Base-by-base conservation (phyloP, 2,329 filamentous ascomycete species). In the Sporothrix variecibatus region DNA sequence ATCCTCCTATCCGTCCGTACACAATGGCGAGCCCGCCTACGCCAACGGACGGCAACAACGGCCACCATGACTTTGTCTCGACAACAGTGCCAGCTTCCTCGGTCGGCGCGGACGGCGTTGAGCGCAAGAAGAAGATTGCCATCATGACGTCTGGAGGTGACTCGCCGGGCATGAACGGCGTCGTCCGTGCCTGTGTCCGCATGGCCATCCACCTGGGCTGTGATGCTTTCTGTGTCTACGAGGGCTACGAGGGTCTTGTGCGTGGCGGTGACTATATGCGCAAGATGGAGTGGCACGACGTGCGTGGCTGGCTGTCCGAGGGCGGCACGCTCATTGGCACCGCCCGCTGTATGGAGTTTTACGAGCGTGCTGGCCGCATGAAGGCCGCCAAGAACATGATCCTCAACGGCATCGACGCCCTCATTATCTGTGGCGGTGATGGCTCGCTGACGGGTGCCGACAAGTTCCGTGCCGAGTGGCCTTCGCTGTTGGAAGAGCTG, bases 371-470 rank as follows among this genome's bases (percentile, higher is more conserved):
- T 40, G 96, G 96, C 23, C 92, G 96, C 77, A 84, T 97, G 75
- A 88, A 86, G 72, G 96, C 94, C 1, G 96, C 96, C 75, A 97
- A 95, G 87, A 98, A 99, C 86, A 92, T 99, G 91, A 89, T 99
- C 58, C 83, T 94, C 75, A 91, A 94, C 78, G 96, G 96, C 80
- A 98, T 99, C 78, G 94, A 99, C 81, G 96, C 96, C 72, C 87
- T 99, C 79, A 92, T 99, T 79, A 97, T 99, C 81, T 98, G 95
- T 82, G 96, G 96, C 82, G 96, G 96, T 85, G 96, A 99, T 82
- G 96, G 96, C 76, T 97, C 94, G 77, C 88, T 99, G 80, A 99
- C 96, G 12, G 96, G 96, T 81, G 96, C 96, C 72, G 96, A 99
- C 86, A 92, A 90, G 80, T 98, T 99, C 85, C 90, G 96, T 76